Evolutionary conservation across 2,329 filamentous ascomycete genomes (phyloP).

Genomic region (Rhinocladiella similis): DNA sequence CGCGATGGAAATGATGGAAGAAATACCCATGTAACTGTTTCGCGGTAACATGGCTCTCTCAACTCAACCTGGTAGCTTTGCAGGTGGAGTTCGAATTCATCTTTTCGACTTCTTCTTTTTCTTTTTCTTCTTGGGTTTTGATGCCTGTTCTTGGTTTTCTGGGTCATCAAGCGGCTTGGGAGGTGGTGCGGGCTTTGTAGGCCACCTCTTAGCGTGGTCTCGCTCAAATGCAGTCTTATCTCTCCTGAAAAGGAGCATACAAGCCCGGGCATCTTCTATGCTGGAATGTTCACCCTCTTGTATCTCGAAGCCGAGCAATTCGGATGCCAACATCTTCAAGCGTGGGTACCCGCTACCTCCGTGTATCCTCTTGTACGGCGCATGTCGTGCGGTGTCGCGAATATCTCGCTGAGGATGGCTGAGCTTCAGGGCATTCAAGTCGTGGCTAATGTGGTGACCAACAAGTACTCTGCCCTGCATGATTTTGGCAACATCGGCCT

Average conservation of each 20-base stretch:
- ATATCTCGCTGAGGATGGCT: constrained; percentile 75
- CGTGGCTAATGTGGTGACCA: constrained; percentile 80
- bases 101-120: constrained; percentile 42
- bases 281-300: constrained; percentile 62
- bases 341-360: constrained; percentile 49
- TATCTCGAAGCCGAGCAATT: constrained; percentile 59
- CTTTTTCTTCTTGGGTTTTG: constrained; percentile 49
- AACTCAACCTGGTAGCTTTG: neutral
- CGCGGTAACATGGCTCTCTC: neutral
- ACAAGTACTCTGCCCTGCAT: constrained; percentile 72
- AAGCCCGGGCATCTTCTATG: constrained; percentile 77
- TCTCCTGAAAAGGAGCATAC: constrained; percentile 83
- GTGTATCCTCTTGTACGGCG: constrained; percentile 67
- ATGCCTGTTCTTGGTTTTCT: constrained; percentile 14
- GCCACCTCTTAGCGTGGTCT: constrained; percentile 65
- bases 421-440: constrained; percentile 72
- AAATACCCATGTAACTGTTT: constrained; percentile 58
- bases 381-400: constrained; percentile 79
- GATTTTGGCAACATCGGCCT: constrained; percentile 67
- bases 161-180: constrained; percentile 1
- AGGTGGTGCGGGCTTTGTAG: constrained; percentile 1
- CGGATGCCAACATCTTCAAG: constrained; percentile 56
- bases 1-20: constrained; percentile 63
- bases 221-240: constrained; percentile 84
- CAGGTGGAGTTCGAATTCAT: constrained; percentile 19